Evolutionary conservation across 306 rosid genomes (phyloP).

Genomic region (Cotoneaster glaucophyllus): DNA sequence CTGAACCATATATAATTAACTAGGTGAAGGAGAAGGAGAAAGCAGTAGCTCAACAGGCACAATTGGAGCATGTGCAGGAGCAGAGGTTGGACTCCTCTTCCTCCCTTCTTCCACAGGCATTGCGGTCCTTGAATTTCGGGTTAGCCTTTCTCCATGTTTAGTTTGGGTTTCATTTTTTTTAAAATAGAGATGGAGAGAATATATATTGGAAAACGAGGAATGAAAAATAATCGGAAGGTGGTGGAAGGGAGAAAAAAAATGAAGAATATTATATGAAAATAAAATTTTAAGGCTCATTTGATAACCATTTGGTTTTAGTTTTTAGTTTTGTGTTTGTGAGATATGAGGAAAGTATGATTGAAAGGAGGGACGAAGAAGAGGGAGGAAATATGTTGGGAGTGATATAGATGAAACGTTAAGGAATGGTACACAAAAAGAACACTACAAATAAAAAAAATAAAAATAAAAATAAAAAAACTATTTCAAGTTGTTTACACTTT

Average conservation of each 20-base stretch:
- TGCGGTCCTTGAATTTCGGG: conserved; percentile 41
- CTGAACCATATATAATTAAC: not conserved
- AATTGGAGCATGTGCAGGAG: conserved; percentile 20
- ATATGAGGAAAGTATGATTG: not conserved
- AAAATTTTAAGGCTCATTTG: not conserved
- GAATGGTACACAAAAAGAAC: not conserved
- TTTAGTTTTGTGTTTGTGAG: not conserved
- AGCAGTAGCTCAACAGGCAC: conserved; percentile 4
- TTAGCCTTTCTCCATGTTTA: conserved; percentile 15
- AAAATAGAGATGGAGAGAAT: not conserved
- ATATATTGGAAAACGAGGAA: not conserved
- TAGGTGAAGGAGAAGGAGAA: conserved; percentile 76
- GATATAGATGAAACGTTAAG: too few relatives aligned
- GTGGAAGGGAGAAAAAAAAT: not conserved
- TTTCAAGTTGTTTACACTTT: too few relatives aligned
- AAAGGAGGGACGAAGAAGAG: not conserved
- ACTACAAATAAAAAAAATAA: too few relatives aligned
- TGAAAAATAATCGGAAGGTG: not conserved
- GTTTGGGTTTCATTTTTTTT: not conserved
- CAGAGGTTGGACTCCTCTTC: conserved; percentile 16
- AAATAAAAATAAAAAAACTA: too few relatives aligned
- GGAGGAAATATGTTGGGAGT: not conserved
- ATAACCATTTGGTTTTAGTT: not conserved
- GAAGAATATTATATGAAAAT: not conserved
- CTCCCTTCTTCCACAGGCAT: conserved; percentile 26